phyloP scores from a whole-genome alignment of 1,284 basidiomycete genomes.

The Puccinia polysora region DNA sequence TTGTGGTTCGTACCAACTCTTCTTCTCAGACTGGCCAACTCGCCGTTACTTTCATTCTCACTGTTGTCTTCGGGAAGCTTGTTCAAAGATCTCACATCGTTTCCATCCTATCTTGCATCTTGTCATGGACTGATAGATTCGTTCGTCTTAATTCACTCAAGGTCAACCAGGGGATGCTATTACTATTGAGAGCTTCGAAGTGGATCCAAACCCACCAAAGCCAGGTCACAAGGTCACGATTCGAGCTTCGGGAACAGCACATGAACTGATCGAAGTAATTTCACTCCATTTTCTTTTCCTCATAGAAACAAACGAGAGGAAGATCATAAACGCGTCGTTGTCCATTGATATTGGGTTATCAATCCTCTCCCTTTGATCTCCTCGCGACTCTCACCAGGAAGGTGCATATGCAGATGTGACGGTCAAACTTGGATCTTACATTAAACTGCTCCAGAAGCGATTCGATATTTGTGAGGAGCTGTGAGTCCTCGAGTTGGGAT shows the following conservation, averaged over 20 bases:
- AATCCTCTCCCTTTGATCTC: background rate
- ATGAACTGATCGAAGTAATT: constrained; percentile 63
- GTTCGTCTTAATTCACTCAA: background rate
- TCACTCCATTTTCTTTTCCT: no score
- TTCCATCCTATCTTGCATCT: no score
- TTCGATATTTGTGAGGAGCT: constrained; percentile 90
- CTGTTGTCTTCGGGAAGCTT: no score
- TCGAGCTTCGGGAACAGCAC: constrained; percentile 64
- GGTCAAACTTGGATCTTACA: constrained; percentile 74
- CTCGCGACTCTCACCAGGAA: constrained; percentile 62
- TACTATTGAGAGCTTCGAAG: constrained; percentile 26
- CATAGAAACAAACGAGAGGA: no score
- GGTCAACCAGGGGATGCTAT: constrained; percentile 22
- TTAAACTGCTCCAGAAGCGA: constrained; percentile 72
- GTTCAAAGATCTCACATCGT: no score
- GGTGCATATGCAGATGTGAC: constrained; percentile 81
- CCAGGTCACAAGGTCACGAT: constrained; percentile 79
- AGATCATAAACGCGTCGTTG: no score
- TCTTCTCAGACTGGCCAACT: no score
- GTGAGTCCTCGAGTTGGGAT: constrained; percentile 59
- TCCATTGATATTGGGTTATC: no score
- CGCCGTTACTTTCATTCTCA: no score
- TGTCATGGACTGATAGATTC: background rate
- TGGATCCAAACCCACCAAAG: constrained; percentile 64
- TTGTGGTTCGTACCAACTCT: constrained; percentile 17